Evolutionary conservation across 2,329 filamentous ascomycete genomes (phyloP).

Genomic region (Aspergillus felis): DNA sequence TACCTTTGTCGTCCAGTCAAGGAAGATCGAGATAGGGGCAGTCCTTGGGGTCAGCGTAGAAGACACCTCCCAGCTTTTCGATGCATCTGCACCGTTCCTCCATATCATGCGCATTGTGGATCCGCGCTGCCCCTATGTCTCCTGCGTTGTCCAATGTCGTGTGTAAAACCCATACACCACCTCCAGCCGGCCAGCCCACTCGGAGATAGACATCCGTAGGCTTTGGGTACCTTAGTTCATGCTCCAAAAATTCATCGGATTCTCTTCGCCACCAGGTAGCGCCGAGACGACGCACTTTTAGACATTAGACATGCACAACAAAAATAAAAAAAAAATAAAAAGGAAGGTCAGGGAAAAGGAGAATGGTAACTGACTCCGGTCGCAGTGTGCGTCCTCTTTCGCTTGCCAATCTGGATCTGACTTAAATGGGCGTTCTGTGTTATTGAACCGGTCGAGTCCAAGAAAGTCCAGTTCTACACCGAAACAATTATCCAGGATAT

Average conservation of each 20-base stretch:
- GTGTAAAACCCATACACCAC: constrained; percentile 11
- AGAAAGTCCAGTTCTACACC: not conserved
- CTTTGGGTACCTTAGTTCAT: too few relatives aligned
- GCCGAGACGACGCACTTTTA: too few relatives aligned
- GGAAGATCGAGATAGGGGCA: constrained; percentile 11
- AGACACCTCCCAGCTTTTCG: constrained; percentile 7
- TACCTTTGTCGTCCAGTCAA: not conserved
- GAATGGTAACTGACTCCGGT: constrained; percentile 4
- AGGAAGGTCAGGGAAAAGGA: too few relatives aligned
- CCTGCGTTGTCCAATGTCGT: constrained; percentile 2
- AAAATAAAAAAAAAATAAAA: too few relatives aligned
- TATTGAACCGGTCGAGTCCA: too few relatives aligned
- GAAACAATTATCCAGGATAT: too few relatives aligned
- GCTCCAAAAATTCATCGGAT: too few relatives aligned
- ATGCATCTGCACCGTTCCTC: constrained; percentile 11
- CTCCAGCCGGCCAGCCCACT: constrained; percentile 8
- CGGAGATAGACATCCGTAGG: too few relatives aligned
- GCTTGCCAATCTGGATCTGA: constrained; percentile 4
- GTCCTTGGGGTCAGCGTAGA: constrained; percentile 9
- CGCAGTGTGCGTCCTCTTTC: constrained; percentile 11
- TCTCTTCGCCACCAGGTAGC: not conserved
- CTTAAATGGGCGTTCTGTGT: not conserved
- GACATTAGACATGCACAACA: too few relatives aligned
- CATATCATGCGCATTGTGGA: constrained; percentile 8
- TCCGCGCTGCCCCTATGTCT: not conserved